Evolutionary conservation across 169 alveolate genomes (phyloP), one percentile per base, ranked within the genome.

Genomic region (Cryptosporidium sp.): DNA sequence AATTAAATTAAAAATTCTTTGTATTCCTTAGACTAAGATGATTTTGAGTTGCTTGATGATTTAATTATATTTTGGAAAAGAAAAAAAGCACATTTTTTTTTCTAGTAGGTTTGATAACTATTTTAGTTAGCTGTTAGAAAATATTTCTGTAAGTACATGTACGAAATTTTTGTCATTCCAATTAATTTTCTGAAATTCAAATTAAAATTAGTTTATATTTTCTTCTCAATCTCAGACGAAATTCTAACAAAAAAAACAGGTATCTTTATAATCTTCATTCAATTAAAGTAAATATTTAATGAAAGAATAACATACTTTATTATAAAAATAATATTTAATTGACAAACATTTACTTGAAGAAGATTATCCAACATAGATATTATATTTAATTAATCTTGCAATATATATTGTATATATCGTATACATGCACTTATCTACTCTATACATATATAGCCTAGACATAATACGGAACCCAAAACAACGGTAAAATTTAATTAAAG

Each of bases 361-460:
- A 26, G n/a, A 55, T 55, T 55, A 23, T 55, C 67, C 67, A 55
- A 14, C 4, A 55, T 23, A 26, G 67, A 55, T 55, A 55, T 55
- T 55, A 0, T 55, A 23, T n/a, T 55, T n/a, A 55, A 2, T 5
- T 8, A 16, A 23, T 55, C 35, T 55, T 55, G 18, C 48, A 41
- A 7, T 41, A 41, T 41, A 8, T 10, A 41, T 55, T 55, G 23
- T 21, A 55, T 55, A 12, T 55, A 26, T 41, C 67, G 23, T 26
- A 26, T 55, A 55, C 35, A 55, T 55, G 29, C 16, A 55, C 23
- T 16, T 23, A n/a, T 12, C 37, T 55, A 48, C 10, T 26, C 29
- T 65, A 18, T 37, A 65, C 50, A 65, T 65, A 37, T 33, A 65
- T 10, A 65, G 21, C 21, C 8, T 65, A 65, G 71, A 65, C 71